These are phyloP conservation scores for Misopates orontium DNA, from an alignment of 257 asterid genomes.

Conservation along the genomic window DNA sequence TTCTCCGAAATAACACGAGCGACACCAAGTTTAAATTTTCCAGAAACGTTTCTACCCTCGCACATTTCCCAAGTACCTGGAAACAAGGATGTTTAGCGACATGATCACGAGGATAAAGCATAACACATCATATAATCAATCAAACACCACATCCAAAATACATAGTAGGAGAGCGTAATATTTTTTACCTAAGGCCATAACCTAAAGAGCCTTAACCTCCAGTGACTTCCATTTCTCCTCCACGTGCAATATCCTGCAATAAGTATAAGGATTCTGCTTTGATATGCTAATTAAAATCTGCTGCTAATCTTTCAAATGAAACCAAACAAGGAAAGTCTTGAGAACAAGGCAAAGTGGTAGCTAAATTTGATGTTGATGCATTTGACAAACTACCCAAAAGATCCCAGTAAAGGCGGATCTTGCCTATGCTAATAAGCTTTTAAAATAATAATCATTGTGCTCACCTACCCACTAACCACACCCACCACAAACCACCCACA, in stretches of 20 bases:
- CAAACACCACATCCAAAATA: background rate
- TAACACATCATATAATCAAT: background rate
- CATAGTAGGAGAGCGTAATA: background rate
- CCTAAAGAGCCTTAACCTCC: slow-evolving; percentile 55
- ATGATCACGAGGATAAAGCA: background rate
- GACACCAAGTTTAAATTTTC: background rate
- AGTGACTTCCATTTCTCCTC: slow-evolving; percentile 55
- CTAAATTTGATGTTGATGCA: background rate
- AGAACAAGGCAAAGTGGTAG: slow-evolving; percentile 13
- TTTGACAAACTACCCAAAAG: background rate
- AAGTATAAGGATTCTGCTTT: background rate
- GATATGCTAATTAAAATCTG: background rate
- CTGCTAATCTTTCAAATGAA: background rate
- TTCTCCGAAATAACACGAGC: background rate
- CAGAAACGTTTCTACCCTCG: slow-evolving; percentile 12
- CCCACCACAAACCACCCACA: slow-evolving; percentile 16
- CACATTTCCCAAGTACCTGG: slow-evolving; percentile 7
- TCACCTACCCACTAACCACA: slow-evolving; percentile 17
- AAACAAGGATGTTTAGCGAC: background rate
- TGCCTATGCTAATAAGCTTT: background rate
- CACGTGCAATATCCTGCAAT: slow-evolving; percentile 34
- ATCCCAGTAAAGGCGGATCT: background rate
- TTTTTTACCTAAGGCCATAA: slow-evolving; percentile 69
- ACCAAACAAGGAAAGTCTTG: background rate
- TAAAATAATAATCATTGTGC: background rate